Evolutionary conservation across 2,329 filamentous ascomycete species (phyloP).

Genomic region (Exophiala calicioides): DNA sequence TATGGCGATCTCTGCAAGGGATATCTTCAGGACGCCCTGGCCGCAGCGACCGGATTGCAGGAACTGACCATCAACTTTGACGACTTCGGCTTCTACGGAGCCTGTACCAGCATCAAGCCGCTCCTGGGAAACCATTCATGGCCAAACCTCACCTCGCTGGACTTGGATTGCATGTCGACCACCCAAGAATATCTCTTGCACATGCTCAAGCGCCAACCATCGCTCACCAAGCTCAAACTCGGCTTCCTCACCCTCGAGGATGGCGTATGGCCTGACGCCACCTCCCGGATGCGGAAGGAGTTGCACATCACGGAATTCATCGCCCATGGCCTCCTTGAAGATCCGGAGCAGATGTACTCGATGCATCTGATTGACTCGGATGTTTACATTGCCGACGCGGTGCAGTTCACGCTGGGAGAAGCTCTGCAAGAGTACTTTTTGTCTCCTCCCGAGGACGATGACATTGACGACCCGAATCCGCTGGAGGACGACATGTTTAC

Average conservation of each 20-base stretch:
- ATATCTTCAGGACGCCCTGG: slow-evolving; percentile 20
- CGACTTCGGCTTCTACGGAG: slow-evolving; percentile 24
- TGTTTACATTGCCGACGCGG: slow-evolving; percentile 18
- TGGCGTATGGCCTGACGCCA: slow-evolving; percentile 22
- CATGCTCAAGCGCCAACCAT: slow-evolving; percentile 25
- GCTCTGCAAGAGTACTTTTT: slow-evolving; percentile 25
- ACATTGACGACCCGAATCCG: slow-evolving; percentile 18
- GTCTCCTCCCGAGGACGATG: slow-evolving; percentile 13
- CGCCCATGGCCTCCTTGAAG: slow-evolving; percentile 25
- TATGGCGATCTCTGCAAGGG: slow-evolving; percentile 26
- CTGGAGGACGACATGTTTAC: slow-evolving; percentile 20
- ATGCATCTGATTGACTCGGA: slow-evolving; percentile 25
- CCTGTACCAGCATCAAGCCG: slow-evolving; percentile 14
- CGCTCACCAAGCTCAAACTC: slow-evolving; percentile 18
- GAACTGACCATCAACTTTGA: slow-evolving; percentile 30
- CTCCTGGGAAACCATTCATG: slow-evolving; percentile 22
- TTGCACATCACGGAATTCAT: slow-evolving; percentile 21
- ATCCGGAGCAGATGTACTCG: slow-evolving; percentile 22
- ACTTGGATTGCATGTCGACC: slow-evolving; percentile 28
- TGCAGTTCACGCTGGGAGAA: slow-evolving; percentile 17
- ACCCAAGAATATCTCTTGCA: slow-evolving; percentile 20
- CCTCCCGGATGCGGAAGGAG: slow-evolving; percentile 23
- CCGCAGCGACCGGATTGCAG: slow-evolving; percentile 16
- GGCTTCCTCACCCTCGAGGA: slow-evolving; percentile 24
- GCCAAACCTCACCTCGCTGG: slow-evolving; percentile 22